A percentile compares a stretch with the other conserved stretches of the same genome.
These are phyloP conservation scores for Kitagawia praeruptora DNA, from an alignment of 129 eudicot genomes.

Conservation along the genomic window DNA sequence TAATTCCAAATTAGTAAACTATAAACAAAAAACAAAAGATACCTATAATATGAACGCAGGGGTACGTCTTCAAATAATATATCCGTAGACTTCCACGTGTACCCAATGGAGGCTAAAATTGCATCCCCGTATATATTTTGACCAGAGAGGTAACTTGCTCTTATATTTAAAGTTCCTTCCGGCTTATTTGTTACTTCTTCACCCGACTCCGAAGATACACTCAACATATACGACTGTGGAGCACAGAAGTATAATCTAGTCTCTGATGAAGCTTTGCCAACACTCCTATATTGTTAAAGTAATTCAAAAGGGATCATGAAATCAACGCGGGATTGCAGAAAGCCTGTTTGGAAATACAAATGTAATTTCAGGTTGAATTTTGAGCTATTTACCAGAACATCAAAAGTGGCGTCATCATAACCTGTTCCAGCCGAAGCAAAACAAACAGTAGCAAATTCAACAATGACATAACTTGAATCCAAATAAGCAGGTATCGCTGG, in stretches of 20 bases:
- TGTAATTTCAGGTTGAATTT: too few relatives aligned
- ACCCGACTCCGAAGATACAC: slow-evolving; percentile 15
- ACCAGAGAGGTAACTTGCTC: slow-evolving; percentile 82
- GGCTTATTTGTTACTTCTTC: slow-evolving; percentile 13
- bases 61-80: slow-evolving; percentile 67
- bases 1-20: neutral
- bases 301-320: too few relatives aligned
- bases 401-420: too few relatives aligned
- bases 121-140: slow-evolving; percentile 69
- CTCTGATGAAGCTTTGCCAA: slow-evolving; percentile 90
- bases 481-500: too few relatives aligned
- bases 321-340: too few relatives aligned
- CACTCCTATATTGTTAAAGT: slow-evolving; percentile 62
- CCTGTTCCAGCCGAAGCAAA: too few relatives aligned
- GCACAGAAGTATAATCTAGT: slow-evolving; percentile 60
- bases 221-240: slow-evolving; percentile 25
- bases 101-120: slow-evolving; percentile 78
- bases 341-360: too few relatives aligned
- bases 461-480: too few relatives aligned
- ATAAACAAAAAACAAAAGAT: slow-evolving; percentile 10
- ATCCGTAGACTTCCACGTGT: slow-evolving; percentile 67
- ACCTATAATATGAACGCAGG: slow-evolving; percentile 70
- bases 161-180: slow-evolving; percentile 36
- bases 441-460: too few relatives aligned
- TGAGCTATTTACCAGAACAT: too few relatives aligned